Conservation (phyloP, 257 asterid species). For the Capsicum baccatum region DNA sequence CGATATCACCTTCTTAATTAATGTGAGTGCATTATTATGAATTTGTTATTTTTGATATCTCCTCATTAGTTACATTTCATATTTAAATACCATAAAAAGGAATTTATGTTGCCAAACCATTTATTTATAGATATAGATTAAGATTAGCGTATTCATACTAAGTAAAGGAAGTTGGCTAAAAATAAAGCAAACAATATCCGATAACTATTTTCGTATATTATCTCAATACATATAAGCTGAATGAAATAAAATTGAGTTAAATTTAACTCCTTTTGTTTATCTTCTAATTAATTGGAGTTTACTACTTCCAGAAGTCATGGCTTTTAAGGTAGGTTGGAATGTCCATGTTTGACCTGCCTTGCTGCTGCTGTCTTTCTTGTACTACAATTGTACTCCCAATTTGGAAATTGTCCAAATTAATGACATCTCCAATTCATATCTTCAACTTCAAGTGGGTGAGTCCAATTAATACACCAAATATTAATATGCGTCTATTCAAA, state of each 20-base stretch:
- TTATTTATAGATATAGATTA: too few species aligned
- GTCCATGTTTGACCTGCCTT: slow-evolving; percentile 24
- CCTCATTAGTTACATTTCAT: too few species aligned
- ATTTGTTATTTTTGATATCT: not conserved
- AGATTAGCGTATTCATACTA: too few species aligned
- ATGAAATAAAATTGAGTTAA: too few species aligned
- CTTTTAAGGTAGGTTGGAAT: not conserved
- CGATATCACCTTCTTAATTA: too few species aligned
- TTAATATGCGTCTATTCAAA: not conserved
- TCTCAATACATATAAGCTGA: too few species aligned
- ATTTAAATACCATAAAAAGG: too few species aligned
- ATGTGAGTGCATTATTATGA: not conserved
- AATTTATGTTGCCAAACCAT: too few species aligned
- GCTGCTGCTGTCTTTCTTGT: not conserved
- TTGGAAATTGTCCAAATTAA: not conserved
- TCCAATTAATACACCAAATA: not conserved
- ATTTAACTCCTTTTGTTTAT: too few species aligned
- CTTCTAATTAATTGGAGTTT: not conserved
- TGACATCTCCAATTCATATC: not conserved
- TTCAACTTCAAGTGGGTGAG: slow-evolving; percentile 17
- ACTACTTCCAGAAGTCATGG: not conserved
- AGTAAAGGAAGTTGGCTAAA: too few species aligned
- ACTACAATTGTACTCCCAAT: not conserved
- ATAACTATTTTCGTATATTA: too few species aligned
- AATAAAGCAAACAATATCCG: too few species aligned